Base-by-base conservation (phyloP, 2,329 filamentous ascomycete species). In the Leptosphaerulina australis region DNA sequence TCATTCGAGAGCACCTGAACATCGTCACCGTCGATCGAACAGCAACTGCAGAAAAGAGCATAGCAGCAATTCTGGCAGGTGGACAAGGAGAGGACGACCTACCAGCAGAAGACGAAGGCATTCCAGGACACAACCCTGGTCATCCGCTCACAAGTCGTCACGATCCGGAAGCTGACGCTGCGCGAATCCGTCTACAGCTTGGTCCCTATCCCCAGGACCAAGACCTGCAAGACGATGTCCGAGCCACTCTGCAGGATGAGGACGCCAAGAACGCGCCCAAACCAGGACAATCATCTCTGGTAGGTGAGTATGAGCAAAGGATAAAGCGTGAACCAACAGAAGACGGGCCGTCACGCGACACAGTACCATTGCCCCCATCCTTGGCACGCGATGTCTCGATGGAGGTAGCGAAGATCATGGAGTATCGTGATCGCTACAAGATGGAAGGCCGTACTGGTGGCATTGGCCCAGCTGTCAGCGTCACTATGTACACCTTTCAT, bases 401-500 rank as follows among this genome's bases (percentile, higher is more conserved):
- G 77, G 94, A 97, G 72, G 91, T 97, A 64, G 90, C 94, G 67
- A 94, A 93, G 69, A 85, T 97, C 8, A 90, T 91, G 58, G 94
- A 99, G 72, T 90, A 96, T 66, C 86, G 94, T 17, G 93, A 97
- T 66, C 84, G 93, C 14, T 96, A 97, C 71, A 88, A 85, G 68
- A 93, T 97, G 49, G 90, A 96, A 52, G 85, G 87, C 15, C 84
- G 88, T 25, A 93, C 89, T 10, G 90, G 91, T 12, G 93, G 92
- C 7, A 83, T 92, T 40, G 91, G 92, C 11, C 85, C 91, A 45
- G 86, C 87, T 20, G 81, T 97, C 52, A 96, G 91, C 64, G 87
- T 95, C 18, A 94, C 90, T 78, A 97, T 97, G 89, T 97, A 95
- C 71, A 99, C 94, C 0, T 96, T 97, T 68, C 94, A 99, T 78